A percentile compares a stretch with the other conserved stretches of the same genome.
phyloP scores from a whole-genome alignment of 164 flowering plant species.

The Brasenia schreberi region DNA sequence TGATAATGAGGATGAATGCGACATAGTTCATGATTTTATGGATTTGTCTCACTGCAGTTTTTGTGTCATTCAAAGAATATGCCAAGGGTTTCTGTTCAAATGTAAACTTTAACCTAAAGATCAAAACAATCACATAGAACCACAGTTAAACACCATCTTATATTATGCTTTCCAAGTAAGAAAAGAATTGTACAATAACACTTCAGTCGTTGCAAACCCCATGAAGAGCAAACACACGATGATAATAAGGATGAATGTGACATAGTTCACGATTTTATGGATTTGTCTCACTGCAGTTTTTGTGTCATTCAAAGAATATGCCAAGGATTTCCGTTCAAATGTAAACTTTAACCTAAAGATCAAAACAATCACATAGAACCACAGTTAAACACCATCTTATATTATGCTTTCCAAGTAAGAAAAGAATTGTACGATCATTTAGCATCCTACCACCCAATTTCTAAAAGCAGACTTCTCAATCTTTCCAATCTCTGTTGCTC shows the following conservation, averaged over 20 bases:
- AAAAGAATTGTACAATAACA: too few relatives aligned
- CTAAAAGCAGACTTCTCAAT: slow-evolving; percentile 45
- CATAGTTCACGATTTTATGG: slow-evolving; percentile 39
- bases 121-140: neutral
- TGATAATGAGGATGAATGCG: slow-evolving; percentile 27
- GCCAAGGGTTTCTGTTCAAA: slow-evolving; percentile 67
- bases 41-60: slow-evolving; percentile 80
- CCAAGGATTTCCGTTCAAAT: slow-evolving; percentile 66
- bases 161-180: too few relatives aligned
- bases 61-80: slow-evolving; percentile 65
- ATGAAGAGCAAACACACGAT: slow-evolving; percentile 57
- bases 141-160: too few relatives aligned
- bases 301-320: slow-evolving; percentile 63
- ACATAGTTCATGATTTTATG: slow-evolving; percentile 42
- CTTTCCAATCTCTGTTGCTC: slow-evolving; percentile 49
- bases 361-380: neutral
- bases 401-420: neutral
- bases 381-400: neutral
- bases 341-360: slow-evolving; percentile 59
- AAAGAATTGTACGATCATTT: neutral
- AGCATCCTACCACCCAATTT: slow-evolving; percentile 68
- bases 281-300: slow-evolving; percentile 85
- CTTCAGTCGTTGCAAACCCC: slow-evolving; percentile 55
- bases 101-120: slow-evolving; percentile 60
- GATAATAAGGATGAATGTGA: slow-evolving; percentile 29